Base-by-base conservation (phyloP, 2,329 filamentous ascomycete species). In the Neofusicoccum parvum region DNA sequence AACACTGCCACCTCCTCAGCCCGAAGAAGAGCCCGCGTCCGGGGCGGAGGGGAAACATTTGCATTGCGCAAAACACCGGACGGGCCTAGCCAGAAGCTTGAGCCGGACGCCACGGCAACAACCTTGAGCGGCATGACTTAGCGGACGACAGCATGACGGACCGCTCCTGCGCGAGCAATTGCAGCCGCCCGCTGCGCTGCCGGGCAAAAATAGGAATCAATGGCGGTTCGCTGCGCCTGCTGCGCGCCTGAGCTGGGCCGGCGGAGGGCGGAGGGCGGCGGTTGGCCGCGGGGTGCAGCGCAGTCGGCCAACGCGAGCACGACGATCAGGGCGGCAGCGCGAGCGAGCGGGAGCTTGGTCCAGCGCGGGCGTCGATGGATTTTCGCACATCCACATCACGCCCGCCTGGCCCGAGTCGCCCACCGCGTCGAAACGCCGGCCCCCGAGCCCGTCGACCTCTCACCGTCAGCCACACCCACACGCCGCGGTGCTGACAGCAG, bases 1-100 rank as follows among this genome's bases (percentile, higher is more conserved):
- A 41, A 50, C 63, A 65, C 51, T 65, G 63, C 63, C 63, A 65
- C 63, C 51, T 43, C 43, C 41, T 45, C 51, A 64, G 39, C 49
- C 49, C 50, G 7, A 48, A 37, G 15, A 43, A 48, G 56, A 43
- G 48, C 36, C 41, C 11, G 62, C 43, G 50, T 45, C 39, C 50
- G 39, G 49, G 51, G 62, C 20, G 6, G 62, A 37, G 34, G 20
- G 41, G 41, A 45, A 48, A 48, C 62, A 45, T 64, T 54, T 15
- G 41, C 49, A 56, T 53, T 45, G 49, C 62, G 49, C 34, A 64
- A 54, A 39, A 48, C 50, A 46, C 41, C 51, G 41, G 50, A 39
- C 45, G 62, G 51, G 62, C 49, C 32, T 48, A 64, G 50, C 50
- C 23, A 46, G 23, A 45, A 64, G 62, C 62, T 64, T 48, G 50